Percentiles rank a stretch among this genome's conserved stretches.
phyloP scores from a whole-genome alignment of 495 filamentous ascomycete species.

The Penicillium egyptiacum region DNA sequence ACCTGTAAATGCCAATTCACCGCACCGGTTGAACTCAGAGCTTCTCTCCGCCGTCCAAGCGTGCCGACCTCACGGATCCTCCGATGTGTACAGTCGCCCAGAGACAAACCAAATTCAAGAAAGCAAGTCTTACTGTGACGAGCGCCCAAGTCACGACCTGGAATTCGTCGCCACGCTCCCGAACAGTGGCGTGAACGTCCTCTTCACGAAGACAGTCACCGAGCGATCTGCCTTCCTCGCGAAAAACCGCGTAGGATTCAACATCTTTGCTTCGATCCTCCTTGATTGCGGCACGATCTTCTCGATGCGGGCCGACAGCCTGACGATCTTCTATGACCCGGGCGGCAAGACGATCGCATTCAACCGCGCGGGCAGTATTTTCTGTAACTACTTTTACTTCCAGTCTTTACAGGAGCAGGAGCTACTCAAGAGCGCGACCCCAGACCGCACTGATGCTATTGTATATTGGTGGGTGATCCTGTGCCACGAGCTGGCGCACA shows the following conservation, averaged over 20 bases:
- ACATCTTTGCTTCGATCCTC: constrained; percentile 68
- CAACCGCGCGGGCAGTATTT: constrained; percentile 80
- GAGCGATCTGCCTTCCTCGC: constrained; percentile 58
- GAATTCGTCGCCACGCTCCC: constrained; percentile 68
- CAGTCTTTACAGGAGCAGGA: constrained; percentile 66
- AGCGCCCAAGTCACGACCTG: constrained; percentile 76
- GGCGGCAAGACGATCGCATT: constrained; percentile 84
- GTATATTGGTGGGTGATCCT: constrained; percentile 91
- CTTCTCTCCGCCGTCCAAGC: constrained; percentile 79
- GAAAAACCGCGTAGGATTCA: constrained; percentile 61
- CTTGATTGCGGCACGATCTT: constrained; percentile 70
- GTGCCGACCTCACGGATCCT: constrained; percentile 75
- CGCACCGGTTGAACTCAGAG: constrained; percentile 53
- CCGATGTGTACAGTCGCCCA: constrained; percentile 66
- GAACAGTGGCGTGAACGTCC: constrained; percentile 66
- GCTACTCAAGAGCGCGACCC: constrained; percentile 36
- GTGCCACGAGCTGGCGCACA: constrained; percentile 94
- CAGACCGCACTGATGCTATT: constrained; percentile 61
- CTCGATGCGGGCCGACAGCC: constrained; percentile 53
- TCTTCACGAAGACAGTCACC: constrained; percentile 58
- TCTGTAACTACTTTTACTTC: constrained; percentile 92
- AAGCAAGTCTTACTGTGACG: constrained; percentile 85
- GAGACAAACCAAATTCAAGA: constrained; percentile 75
- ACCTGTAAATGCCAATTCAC: constrained; percentile 44
- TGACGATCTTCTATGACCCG: constrained; percentile 89